Evolutionary conservation across 805 yeast species (phyloP).

Genomic region (Myxozyma sirexii): DNA sequence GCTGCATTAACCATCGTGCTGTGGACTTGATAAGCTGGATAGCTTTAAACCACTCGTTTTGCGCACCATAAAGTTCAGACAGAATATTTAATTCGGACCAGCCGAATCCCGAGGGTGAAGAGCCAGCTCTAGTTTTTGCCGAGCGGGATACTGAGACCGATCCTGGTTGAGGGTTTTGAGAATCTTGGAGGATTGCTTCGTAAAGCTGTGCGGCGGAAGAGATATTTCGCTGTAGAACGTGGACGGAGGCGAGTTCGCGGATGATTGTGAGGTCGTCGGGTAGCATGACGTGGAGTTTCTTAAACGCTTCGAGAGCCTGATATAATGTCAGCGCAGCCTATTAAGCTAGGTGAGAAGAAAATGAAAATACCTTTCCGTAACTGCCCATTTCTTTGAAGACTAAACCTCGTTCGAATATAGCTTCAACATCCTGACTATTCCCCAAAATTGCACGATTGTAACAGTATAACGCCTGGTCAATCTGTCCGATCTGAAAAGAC

Average conservation of each 20-base stretch:
- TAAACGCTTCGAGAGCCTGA: conserved; percentile 69
- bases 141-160: neutral
- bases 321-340: neutral
- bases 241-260: conserved; percentile 58
- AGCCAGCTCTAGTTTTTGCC: conserved; percentile 53
- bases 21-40: conserved; percentile 66
- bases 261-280: conserved; percentile 65
- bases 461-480: conserved; percentile 77
- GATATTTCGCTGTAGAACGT: conserved; percentile 39
- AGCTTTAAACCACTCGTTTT: conserved; percentile 65
- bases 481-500: conserved; percentile 50
- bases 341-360: neutral
- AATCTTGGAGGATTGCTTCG: conserved; percentile 34
- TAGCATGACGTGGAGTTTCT: conserved; percentile 55
- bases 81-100: conserved; percentile 90
- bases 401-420: conserved; percentile 64
- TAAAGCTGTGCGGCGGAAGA: conserved; percentile 38
- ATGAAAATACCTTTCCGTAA: conserved; percentile 49
- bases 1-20: conserved; percentile 78
- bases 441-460: conserved; percentile 65
- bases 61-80: conserved; percentile 74
- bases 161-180: conserved; percentile 21
- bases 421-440: conserved; percentile 54
- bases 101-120: conserved; percentile 54
- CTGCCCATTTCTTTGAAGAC: conserved; percentile 68